Evolutionary conservation across 2,329 filamentous ascomycete genomes (phyloP), one percentile per base, ranked within the genome.

Genomic region (Colletotrichum echinochloae): DNA sequence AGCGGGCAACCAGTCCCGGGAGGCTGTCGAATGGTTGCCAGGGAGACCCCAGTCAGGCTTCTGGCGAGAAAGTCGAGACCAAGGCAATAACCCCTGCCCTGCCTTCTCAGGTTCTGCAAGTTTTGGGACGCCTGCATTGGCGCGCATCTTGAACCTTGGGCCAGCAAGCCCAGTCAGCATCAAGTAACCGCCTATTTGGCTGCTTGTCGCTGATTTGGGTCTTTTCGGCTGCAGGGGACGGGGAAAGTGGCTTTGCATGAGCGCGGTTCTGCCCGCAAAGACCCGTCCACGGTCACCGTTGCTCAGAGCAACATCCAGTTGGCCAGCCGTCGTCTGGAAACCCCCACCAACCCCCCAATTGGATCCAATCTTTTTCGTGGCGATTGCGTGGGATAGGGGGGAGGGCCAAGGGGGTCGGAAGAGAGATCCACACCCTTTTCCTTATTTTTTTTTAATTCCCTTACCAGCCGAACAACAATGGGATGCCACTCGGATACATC

Each of bases 231-330:
- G 44, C 59, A 60, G 44, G 26, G 18, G 57, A 49, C 46, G 16
- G 59, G 23, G 14, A 14, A 14, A 12, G 39, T 59, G 16, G 37
- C 18, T 46, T 60, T 12, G 39, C 44, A 39, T 16, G 16, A 39
- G 41, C 33, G 35, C 48, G 20, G 35, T 64, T 64, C 26, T 63
- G 60, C 60, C 37, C 28, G 14, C 35, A 35, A 9, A 35, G 37
- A 64, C 60, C 60, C 49, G 49, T 51, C 49, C 37, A 33, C 28
- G 11, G 23, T 41, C 48, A 35, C 39, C 57, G 68, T 71, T 71
- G 68, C 68, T 68, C 57, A 63, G 68, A 71, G 68, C 64, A 71
- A 71, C 68, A 68, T 60, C 57, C 65, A 63, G 68, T 68, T 71
- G 68, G 68, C 57, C 65, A 67, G 68, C 44, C 54, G 59, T 67